Evolutionary conservation across 768 basidiomycete genomes (phyloP).

Genomic region (Lyophyllum semitale): DNA sequence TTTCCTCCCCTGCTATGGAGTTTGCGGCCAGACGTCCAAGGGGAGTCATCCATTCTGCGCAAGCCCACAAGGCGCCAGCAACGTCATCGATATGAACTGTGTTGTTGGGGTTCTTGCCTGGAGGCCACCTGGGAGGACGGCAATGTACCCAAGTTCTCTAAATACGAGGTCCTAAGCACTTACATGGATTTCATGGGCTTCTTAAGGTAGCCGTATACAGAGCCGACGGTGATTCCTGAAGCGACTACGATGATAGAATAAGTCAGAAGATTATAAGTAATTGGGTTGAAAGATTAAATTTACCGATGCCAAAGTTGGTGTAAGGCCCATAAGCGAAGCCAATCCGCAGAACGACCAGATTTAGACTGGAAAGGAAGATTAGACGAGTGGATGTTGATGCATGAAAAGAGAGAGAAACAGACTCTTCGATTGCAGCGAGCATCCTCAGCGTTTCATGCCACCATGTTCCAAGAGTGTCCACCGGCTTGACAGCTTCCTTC

Average conservation of each 20-base stretch:
- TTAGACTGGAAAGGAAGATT: constrained; percentile 50
- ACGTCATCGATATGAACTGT: constrained; percentile 81
- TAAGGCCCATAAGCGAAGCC: constrained; percentile 85
- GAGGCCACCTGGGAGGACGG: constrained; percentile 61
- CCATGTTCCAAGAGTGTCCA: constrained; percentile 74
- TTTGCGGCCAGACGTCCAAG: constrained; percentile 68
- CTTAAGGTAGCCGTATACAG: constrained; percentile 81
- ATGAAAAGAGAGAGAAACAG: constrained; percentile 21
- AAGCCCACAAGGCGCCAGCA: constrained; percentile 76
- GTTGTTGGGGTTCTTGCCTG: constrained; percentile 73
- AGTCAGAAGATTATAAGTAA: constrained; percentile 8
- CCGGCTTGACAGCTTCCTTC: constrained; percentile 74
- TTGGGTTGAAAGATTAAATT: constrained; percentile 22
- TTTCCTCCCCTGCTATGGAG: constrained; percentile 63
- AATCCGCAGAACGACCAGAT: constrained; percentile 75
- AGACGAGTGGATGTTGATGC: constrained; percentile 12
- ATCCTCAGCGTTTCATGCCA: constrained; percentile 86
- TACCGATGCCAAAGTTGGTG: constrained; percentile 68
- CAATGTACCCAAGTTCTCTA: constrained; percentile 5
- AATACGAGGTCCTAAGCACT: constrained; percentile 21
- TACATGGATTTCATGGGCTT: constrained; percentile 87
- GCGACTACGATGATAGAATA: constrained; percentile 47
- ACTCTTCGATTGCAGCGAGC: constrained; percentile 76
- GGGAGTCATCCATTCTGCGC: constrained; percentile 71
- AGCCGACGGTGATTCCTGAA: constrained; percentile 70